phyloP scores from a whole-genome alignment of 805 yeast genomes.

The Ogataea philodendri region DNA sequence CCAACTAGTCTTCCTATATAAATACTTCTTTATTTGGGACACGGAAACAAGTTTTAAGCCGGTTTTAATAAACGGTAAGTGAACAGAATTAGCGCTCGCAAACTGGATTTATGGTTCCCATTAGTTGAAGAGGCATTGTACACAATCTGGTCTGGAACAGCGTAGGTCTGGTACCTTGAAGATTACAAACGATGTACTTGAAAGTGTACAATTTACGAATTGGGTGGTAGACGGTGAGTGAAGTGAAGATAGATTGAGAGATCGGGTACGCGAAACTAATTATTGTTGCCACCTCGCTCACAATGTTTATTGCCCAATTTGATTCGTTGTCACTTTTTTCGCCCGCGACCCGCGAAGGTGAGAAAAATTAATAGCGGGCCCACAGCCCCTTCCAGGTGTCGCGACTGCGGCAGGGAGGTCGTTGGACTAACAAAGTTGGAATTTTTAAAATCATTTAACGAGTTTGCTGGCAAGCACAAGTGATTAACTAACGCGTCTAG shows the following conservation, averaged over 20 bases:
- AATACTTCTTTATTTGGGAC: constrained; percentile 9
- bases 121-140: too few relatives aligned
- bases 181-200: too few relatives aligned
- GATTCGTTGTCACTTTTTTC: constrained; percentile 26
- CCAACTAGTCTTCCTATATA: constrained; percentile 10
- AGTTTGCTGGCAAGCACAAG: constrained; percentile 2
- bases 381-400: constrained; percentile 5
- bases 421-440: constrained; percentile 5
- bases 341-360: constrained; percentile 16
- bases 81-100: neutral
- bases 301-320: constrained; percentile 15
- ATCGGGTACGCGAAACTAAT: neutral
- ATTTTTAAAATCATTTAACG: constrained; percentile 1
- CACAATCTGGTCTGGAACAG: too few relatives aligned
- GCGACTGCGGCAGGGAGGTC: constrained; percentile 1
- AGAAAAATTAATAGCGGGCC: constrained; percentile 6
- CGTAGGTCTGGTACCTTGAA: too few relatives aligned
- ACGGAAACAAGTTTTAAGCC: constrained; percentile 11
- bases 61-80: constrained; percentile 15
- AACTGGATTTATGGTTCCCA: neutral
- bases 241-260: neutral
- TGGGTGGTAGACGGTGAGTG: too few relatives aligned
- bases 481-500: constrained; percentile 25
- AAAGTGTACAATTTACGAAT: too few relatives aligned
- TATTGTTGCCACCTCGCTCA: neutral